Percentiles rank a stretch among this genome's conserved stretches.
These are phyloP conservation scores for Pestalotiopsis fici DNA, from an alignment of 2,329 filamentous ascomycete genomes.

Conservation along the genomic window DNA sequence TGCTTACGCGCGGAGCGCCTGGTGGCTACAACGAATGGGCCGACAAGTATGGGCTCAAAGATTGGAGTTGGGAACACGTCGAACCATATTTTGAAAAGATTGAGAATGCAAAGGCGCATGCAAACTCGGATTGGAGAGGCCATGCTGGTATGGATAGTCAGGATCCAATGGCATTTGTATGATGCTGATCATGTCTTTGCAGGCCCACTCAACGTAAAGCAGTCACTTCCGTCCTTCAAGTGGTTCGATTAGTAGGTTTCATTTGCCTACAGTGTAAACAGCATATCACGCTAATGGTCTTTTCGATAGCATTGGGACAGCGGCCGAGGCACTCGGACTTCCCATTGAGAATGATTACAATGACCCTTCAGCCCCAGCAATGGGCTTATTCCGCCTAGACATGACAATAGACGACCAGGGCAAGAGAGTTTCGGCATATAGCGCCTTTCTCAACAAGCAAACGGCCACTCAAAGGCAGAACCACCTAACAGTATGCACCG, in stretches of 20 bases:
- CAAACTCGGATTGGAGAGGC: neutral
- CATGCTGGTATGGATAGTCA: neutral
- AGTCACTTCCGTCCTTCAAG: neutral
- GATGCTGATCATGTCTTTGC: neutral
- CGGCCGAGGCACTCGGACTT: conserved; percentile 25
- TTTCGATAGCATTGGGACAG: neutral
- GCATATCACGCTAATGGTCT: conserved; percentile 16
- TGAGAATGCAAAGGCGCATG: neutral
- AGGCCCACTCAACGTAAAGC: neutral
- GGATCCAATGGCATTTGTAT: conserved; percentile 21
- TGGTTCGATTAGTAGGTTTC: neutral
- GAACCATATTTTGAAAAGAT: conserved; percentile 22
- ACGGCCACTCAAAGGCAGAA: conserved; percentile 12
- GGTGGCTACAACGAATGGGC: conserved; percentile 31
- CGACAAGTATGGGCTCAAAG: conserved; percentile 23
- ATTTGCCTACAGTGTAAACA: too few relatives aligned
- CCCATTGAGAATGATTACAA: conserved; percentile 26
- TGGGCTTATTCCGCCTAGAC: conserved; percentile 29
- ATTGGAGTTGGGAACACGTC: conserved; percentile 34
- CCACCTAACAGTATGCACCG: conserved; percentile 30
- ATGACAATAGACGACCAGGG: conserved; percentile 24
- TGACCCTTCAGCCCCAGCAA: conserved; percentile 23
- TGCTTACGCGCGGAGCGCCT: conserved; percentile 30
- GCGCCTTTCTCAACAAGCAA: conserved; percentile 25
- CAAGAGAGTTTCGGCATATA: conserved; percentile 23